Evolutionary conservation across 2,329 filamentous ascomycete species (phyloP), one percentile per base, ranked within the genome.

Genomic region (Ascochyta koolunga): DNA sequence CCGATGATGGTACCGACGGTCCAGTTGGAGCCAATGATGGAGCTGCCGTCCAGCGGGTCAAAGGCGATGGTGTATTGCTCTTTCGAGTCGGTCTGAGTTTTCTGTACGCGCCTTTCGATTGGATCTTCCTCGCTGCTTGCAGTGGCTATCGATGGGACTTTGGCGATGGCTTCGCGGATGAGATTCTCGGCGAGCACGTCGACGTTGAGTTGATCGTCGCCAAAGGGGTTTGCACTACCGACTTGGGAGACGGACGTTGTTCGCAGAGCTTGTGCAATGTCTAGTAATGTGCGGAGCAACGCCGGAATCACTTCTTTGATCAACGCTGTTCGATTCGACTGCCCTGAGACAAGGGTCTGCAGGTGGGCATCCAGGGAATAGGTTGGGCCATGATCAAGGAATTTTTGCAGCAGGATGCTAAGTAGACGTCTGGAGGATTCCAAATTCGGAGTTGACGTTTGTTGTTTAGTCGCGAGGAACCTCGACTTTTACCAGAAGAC

Each of bases 21-120:
- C 72, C 72, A 74, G 51, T 74, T 74, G 11, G 72, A 67, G 2
- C 68, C 67, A 42, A 74, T 74, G 55, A 88, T 87, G 40, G 83
- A 86, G 68, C 82, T 85, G 10, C 85, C 85, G 60, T 88, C 85
- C 0, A 88, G 78, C 0, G 85, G 85, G 60, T 88, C 85, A 60
- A 87, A 88, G 0, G 83, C 84, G 8, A 86, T 71, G 0, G 84
- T 81, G 70, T 87, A 87, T 24, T 73, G 65, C 60, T 85, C 81
- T 4, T 40, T 27, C 2, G 42, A 16, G 4, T n/a, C 32, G 9
- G 16, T 9, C 10, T 15, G 6, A 1, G 39, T 49, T 4, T 10
- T 29, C 9, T 49, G 61, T 47, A 1, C 59, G 32, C 33, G 62
- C 44, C 50, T 66, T 25, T 51, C 27, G 7, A 33, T 10, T 5